Evolutionary conservation across 2,329 filamentous ascomycete genomes (phyloP), one percentile per base, ranked within the genome.

Genomic region (Neurospora sp.): DNA sequence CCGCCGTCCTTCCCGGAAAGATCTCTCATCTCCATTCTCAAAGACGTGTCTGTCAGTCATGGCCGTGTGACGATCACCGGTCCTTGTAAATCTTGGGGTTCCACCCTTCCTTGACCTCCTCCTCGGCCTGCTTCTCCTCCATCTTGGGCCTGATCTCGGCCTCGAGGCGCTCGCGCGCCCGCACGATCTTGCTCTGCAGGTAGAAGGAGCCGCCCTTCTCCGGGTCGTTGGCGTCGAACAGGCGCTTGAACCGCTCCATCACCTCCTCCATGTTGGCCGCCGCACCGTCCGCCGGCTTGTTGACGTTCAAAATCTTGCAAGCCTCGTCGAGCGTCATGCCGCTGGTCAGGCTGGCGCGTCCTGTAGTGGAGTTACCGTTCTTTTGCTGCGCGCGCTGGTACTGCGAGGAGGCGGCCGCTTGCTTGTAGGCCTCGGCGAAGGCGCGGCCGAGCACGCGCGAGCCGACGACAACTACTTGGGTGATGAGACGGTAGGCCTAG

Each of bases 171-270:
- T 99, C 95, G 76, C 95, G 88, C 71, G 96, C 96, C 73, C 96
- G 86, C 75, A 98, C 82, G 69, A 99, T 89, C 83, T 99, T 99
- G 85, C 95, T 98, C 82, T 99, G 96, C 67, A 99, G 85, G 81
- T 99, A 99, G 82, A 99, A 99, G 77, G 93, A 97, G 68, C 96
- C 96, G 42, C 96, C 96, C 78, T 97, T 97, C 81, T 96, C 86
- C 11, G 96, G 95, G 74, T 99, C 92, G 82, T 99, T 99, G 76
- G 88, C 84, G 81, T 99, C 96, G 79, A 97, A 99, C 67, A 99
- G 84, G 74, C 91, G 89, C 87, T 98, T 98, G 86, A 98, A 99
- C 69, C 93, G 87, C 75, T 91, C 89, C 81, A 91, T 90, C 69
- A 97, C 89, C 74, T 91, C 86, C 76, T 94, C 92, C 79, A 94